Evolutionary conservation across 176 grass and related monocot genomes (phyloP).

Genomic region (Stipa capillata): DNA sequence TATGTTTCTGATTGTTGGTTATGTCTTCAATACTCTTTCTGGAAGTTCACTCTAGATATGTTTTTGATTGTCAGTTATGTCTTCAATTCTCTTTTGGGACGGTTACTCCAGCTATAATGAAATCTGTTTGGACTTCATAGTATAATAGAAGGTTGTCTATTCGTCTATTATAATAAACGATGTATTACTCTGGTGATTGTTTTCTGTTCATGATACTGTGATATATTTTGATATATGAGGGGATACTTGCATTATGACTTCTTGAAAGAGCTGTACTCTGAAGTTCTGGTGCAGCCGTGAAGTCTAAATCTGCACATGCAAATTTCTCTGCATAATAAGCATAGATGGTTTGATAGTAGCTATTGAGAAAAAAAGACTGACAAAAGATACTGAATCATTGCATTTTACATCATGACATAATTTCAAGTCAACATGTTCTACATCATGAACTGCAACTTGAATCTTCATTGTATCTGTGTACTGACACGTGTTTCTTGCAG

Average conservation of each 20-base stretch:
- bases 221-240: not conserved
- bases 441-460: too few relatives aligned
- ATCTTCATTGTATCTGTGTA: not conserved
- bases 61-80: not conserved
- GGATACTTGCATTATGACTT: not conserved
- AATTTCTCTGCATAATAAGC: not conserved
- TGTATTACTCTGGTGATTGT: not conserved
- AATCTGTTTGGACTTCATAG: not conserved
- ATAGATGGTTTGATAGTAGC: not conserved
- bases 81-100: not conserved
- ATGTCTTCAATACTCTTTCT: too few relatives aligned
- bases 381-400: not conserved
- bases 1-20: not conserved
- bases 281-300: not conserved
- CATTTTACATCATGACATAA: not conserved
- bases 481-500: slow-evolving; percentile 29
- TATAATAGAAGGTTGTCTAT: not conserved
- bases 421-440: not conserved
- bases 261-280: not conserved
- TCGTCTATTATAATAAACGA: not conserved
- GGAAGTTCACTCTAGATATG: too few relatives aligned
- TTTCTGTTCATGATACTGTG: too few relatives aligned
- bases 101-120: not conserved
- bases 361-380: not conserved
- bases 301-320: not conserved